Base-by-base conservation (phyloP, 2,329 filamentous ascomycete species). In the Zalaria obscura region DNA sequence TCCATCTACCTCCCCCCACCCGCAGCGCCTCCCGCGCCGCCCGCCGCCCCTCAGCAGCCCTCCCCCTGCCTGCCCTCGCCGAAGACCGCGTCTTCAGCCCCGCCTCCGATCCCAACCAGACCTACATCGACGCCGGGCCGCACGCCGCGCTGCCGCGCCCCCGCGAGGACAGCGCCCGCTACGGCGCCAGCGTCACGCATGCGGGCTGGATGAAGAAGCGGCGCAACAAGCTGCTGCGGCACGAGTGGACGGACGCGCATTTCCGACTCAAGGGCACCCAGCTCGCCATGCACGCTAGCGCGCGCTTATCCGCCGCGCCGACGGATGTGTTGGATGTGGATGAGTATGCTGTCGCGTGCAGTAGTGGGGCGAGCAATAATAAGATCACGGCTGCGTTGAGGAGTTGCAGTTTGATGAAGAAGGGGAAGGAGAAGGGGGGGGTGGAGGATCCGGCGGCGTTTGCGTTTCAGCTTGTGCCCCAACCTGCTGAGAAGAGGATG, bases 181-280 rank as follows among this genome's bases (percentile, higher is more conserved):
- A 59, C 49, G 58, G 57, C 27, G 18, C 18, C 18, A 52, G 54
- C 35, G 56, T 55, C 46, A 57, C 49, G 27, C 84, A 88, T 61
- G 76, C 83, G 39, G 91, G 91, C 1, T 87, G 80, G 62, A 93
- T 98, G 78, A 88, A 86, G 70, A 94, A 93, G 70, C 84, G 89
- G 56, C 86, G 86, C 66, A 93, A 82, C 29, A 79, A 78, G 55
- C 78, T 94, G 68, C 75, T 94, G 46, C 83, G 86, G 35, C 84
- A 93, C 60, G 88, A 95, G 65, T 95, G 88, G 88, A 78, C 87
- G 55, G 84, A 93, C 58, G 81, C 86, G 51, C 91, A 89, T 66
- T 93, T 91, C 60, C 86, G 84, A 26, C 79, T 95, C 48, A 78
- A 79, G 37, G 68, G 67, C 49, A 69, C 68, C 0, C 58, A 63